These are phyloP conservation scores for Phytopythium aichiense DNA, from an alignment of 352 stramenopile genomes.

Conservation along the genomic window DNA sequence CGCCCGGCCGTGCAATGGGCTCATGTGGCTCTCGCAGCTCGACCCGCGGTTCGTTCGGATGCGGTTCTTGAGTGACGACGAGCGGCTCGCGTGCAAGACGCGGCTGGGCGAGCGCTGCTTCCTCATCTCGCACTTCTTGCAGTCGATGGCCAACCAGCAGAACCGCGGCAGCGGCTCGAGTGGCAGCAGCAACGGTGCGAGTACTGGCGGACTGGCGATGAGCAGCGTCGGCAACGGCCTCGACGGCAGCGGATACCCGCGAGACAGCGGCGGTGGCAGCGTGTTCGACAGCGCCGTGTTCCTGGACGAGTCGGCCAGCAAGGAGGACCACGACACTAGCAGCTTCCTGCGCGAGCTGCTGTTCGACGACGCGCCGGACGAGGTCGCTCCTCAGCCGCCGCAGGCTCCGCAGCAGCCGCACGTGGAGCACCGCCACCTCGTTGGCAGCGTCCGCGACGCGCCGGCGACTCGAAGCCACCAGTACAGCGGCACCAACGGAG, in stretches of 20 bases:
- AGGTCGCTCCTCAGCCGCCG: conserved; percentile 13
- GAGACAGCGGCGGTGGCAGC: conserved; percentile 13
- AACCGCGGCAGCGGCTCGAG: conserved; percentile 9
- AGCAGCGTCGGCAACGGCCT: background rate
- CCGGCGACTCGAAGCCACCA: background rate
- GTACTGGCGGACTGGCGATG: background rate
- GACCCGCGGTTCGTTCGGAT: conserved; percentile 47
- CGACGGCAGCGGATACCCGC: background rate
- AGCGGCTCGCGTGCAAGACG: conserved; percentile 38
- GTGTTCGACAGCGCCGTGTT: conserved; percentile 22
- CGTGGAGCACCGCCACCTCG: conserved; percentile 18
- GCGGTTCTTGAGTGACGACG: conserved; percentile 39
- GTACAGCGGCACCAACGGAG: background rate
- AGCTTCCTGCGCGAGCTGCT: conserved; percentile 41
- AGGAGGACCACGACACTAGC: conserved; percentile 44
- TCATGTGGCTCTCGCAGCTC: conserved; percentile 49
- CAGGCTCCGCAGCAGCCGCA: conserved; percentile 27
- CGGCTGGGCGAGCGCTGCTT: conserved; percentile 35
- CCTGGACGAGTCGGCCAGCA: conserved; percentile 33
- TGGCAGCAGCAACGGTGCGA: background rate
- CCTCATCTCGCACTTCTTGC: conserved; percentile 32
- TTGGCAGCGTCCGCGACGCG: conserved; percentile 7
- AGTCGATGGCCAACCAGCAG: conserved; percentile 30
- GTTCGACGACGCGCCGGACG: conserved; percentile 42
- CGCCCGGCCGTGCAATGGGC: conserved; percentile 25